These are phyloP conservation scores for Ustilago nuda DNA, from an alignment of 1,284 basidiomycete genomes.

Conservation along the genomic window DNA sequence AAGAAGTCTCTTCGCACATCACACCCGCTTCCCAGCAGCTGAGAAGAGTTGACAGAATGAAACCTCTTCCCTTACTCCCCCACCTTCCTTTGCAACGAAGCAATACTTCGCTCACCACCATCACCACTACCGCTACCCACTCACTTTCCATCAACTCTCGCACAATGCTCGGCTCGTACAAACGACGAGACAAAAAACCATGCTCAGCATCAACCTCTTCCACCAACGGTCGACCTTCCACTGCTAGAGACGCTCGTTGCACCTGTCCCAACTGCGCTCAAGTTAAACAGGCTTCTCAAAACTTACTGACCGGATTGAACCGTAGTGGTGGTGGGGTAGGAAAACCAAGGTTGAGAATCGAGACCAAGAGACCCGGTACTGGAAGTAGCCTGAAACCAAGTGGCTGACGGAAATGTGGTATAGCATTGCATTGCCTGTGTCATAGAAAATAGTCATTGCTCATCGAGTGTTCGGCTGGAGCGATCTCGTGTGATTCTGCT, in stretches of 20 bases:
- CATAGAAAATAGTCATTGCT: not conserved
- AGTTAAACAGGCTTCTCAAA: not conserved
- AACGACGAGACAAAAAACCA: conserved; percentile 1
- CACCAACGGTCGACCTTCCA: not conserved
- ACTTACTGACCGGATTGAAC: not conserved
- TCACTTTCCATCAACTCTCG: not conserved
- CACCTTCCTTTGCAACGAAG: conserved; percentile 8
- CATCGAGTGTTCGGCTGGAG: not conserved
- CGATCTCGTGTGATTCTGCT: not conserved
- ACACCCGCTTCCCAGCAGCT: not conserved
- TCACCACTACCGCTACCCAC: not conserved
- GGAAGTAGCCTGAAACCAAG: not conserved
- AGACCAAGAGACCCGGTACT: not conserved
- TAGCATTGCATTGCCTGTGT: not conserved
- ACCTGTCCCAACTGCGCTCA: not conserved
- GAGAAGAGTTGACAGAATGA: conserved; percentile 8
- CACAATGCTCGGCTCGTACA: conserved; percentile 11
- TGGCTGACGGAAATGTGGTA: not conserved
- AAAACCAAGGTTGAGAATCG: not conserved
- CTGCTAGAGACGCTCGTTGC: not conserved
- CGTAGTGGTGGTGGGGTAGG: not conserved
- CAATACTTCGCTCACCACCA: not conserved
- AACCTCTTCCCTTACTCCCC: conserved; percentile 17
- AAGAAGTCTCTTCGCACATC: conserved; percentile 24
- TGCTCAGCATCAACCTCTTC: not conserved